A percentile compares a stretch with the other conserved stretches of the same genome.
Evolutionary conservation across 805 yeast species (phyloP).

Genomic region (Candida nemodendra): DNA sequence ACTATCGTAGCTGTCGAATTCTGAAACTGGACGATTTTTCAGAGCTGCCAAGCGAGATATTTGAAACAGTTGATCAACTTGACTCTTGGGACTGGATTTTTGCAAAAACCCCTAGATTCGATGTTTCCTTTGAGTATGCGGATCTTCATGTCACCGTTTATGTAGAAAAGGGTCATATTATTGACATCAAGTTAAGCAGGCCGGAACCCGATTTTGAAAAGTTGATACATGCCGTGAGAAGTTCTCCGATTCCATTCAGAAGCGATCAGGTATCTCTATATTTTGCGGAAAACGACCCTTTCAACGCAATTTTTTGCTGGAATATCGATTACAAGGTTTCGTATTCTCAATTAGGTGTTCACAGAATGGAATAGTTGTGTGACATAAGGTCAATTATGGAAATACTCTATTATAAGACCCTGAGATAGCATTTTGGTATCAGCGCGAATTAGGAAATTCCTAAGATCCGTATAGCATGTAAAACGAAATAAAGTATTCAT

Average conservation of each 20-base stretch:
- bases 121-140: constrained; percentile 42
- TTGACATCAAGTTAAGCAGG: constrained; percentile 12
- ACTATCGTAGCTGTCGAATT: constrained; percentile 18
- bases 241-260: constrained; percentile 17
- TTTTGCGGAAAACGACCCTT: constrained; percentile 10
- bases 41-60: constrained; percentile 39
- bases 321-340: constrained; percentile 26
- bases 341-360: constrained; percentile 10
- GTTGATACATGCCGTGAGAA: constrained; percentile 10
- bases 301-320: constrained; percentile 25
- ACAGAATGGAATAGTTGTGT: not conserved
- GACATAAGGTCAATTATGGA: too few species aligned
- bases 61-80: constrained; percentile 40
- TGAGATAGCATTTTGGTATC: too few species aligned
- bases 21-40: constrained; percentile 24
- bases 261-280: constrained; percentile 16
- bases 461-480: constrained; percentile 8
- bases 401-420: too few species aligned
- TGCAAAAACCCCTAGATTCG: constrained; percentile 75
- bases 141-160: constrained; percentile 28
- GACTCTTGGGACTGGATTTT: constrained; percentile 70
- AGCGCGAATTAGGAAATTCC: constrained; percentile 13
- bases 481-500: not conserved
- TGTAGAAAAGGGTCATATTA: constrained; percentile 53
- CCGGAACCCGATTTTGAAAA: constrained; percentile 14